These are phyloP conservation scores for Phytophthora multivora DNA, from an alignment of 352 stramenopile genomes.

Conservation along the genomic window DNA sequence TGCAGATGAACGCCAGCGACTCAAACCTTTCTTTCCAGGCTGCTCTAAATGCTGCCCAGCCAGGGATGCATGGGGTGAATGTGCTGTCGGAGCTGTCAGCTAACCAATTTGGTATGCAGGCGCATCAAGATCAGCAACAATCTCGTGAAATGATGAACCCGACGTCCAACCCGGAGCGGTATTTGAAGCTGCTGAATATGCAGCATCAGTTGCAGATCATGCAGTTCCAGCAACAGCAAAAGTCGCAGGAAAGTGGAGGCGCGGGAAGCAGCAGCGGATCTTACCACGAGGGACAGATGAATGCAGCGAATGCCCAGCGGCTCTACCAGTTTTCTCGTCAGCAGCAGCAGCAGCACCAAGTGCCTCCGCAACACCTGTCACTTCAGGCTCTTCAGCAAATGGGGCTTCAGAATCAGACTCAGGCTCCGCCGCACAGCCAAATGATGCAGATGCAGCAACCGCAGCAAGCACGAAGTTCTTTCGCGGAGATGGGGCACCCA, in stretches of 20 bases:
- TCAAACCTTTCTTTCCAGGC: constrained; percentile 40
- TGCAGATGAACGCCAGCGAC: constrained; percentile 27
- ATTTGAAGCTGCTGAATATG: constrained; percentile 86
- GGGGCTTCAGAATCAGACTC: constrained; percentile 40
- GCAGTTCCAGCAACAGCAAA: constrained; percentile 82
- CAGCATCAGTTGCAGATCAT: constrained; percentile 89
- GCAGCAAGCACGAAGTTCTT: constrained; percentile 44
- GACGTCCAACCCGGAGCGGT: constrained; percentile 69
- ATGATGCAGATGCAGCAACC: constrained; percentile 64
- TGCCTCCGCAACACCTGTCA: constrained; percentile 44
- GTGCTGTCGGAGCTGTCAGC: constrained; percentile 43
- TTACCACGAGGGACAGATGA: constrained; percentile 61
- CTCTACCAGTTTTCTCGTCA: constrained; percentile 51
- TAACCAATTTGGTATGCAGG: constrained; percentile 42
- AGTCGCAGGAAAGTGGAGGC: constrained; percentile 41
- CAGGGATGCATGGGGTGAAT: constrained; percentile 33
- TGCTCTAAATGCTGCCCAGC: constrained; percentile 39
- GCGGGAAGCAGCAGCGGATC: constrained; percentile 34
- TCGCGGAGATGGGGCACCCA: constrained; percentile 51
- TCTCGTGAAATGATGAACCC: constrained; percentile 50
- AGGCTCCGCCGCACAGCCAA: constrained; percentile 51
- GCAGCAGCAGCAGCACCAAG: constrained; percentile 38
- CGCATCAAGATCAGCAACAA: constrained; percentile 37
- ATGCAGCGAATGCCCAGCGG: constrained; percentile 42
- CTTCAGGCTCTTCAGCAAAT: constrained; percentile 72